Base-by-base conservation (phyloP, 306 rosid genomes). In the Rubus parviflorus region DNA sequence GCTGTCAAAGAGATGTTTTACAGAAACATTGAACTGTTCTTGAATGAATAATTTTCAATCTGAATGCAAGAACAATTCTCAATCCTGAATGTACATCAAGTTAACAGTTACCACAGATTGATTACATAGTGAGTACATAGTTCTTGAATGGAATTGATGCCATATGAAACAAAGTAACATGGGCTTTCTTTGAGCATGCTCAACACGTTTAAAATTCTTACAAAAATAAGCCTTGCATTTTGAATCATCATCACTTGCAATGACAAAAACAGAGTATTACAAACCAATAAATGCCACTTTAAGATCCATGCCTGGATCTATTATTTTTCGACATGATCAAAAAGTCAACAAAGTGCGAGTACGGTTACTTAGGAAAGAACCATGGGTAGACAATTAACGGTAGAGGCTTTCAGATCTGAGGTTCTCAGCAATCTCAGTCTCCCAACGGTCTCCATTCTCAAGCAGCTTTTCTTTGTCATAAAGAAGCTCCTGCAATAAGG, bases 361-460 rank as follows among this genome's bases (percentile, higher is more conserved):
- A 68, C 48, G 61, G 46, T 40, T 41, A 64, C 68, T 25, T 57
- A 74, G 22, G 70, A 64, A 72, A 64, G 65, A 71, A 68, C 38
- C 43, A 35, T 74, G 25, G 46, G 2, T 2, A 57, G 75, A 81
- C 75, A 35, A 76, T 95, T 91, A 95, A 73, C 99, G 98, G 77
- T 95, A 95, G 46, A 95, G 97, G 84, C 98, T 95, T 80, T 95
- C 99, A 14, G 98, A 92, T 87, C 91, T 89, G 82, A 95, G 96
- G 85, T 95, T 95, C 89, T 95, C 99, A 2, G 99, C 93, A 63
- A 95, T 95, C 88, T 95, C 99, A 22, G 94, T 86, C 88, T 95
- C 99, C 99, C 99, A 95, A 62, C 99, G 90, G 80, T 95, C 99
- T 66, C 99, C 99, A 43, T 95, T 95, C 85, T 95, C 97, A 60